A percentile compares a stretch with the other conserved stretches of the same genome.
Evolutionary conservation across 225 moss, liverwort and hornwort genomes (phyloP).

Genomic region (Takakia lepidozioides): DNA sequence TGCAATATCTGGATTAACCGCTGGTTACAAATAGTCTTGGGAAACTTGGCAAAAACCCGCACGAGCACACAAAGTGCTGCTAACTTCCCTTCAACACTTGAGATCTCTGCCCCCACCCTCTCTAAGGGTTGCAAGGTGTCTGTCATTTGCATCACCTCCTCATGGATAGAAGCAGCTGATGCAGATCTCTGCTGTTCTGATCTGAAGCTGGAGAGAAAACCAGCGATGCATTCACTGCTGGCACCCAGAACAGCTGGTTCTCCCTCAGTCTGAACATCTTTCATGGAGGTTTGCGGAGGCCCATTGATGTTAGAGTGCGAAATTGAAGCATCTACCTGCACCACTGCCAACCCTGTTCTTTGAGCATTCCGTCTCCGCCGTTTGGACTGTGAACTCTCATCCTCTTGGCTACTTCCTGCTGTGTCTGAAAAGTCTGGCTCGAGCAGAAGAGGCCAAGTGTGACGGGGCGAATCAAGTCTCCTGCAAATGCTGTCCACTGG

Average conservation of each 20-base stretch:
- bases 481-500: constrained; percentile 9
- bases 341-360: constrained; percentile 11
- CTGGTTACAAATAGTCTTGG: constrained; percentile 37
- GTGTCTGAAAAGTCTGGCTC: constrained; percentile 23
- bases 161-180: constrained; percentile 31
- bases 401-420: constrained; percentile 34
- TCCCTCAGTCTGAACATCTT: constrained; percentile 24
- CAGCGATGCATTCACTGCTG: constrained; percentile 16
- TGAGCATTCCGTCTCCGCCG: constrained; percentile 39
- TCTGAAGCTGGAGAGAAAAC: constrained; percentile 19
- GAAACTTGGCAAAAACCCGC: constrained; percentile 43
- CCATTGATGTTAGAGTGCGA: constrained; percentile 4
- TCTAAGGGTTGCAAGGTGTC: constrained; percentile 28
- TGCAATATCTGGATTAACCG: constrained; percentile 57
- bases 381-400: constrained; percentile 41
- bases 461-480: constrained; percentile 8
- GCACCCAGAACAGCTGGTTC: constrained; percentile 16
- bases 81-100: constrained; percentile 47
- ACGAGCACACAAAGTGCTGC: constrained; percentile 59
- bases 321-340: constrained; percentile 3
- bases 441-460: constrained; percentile 3
- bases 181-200: constrained; percentile 30
- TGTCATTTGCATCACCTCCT: constrained; percentile 48
- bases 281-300: constrained; percentile 14
- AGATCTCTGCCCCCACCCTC: constrained; percentile 13